Base-by-base conservation (phyloP, 2,329 filamentous ascomycete species). In the Sclerotinia trifoliorum region DNA sequence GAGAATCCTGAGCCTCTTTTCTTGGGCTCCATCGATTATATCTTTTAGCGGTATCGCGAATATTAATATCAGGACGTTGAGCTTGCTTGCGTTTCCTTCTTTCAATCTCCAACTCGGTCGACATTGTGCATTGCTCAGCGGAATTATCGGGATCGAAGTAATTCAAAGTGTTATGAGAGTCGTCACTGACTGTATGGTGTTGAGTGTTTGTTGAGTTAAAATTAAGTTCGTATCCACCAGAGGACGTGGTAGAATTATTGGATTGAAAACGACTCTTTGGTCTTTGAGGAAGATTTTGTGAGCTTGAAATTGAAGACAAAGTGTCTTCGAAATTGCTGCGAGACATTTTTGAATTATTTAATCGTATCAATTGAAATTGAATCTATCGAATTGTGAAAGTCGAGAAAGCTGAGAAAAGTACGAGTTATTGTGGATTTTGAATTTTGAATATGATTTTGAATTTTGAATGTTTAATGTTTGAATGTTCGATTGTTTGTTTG, bases 1-100 rank as follows among this genome's bases (percentile, higher is more conserved):
- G 80, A 44, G 77, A 78, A 69, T 79, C 81, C 44, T 82, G 79
- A 10, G 70, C 29, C 48, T 72, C n/a, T 55, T 78, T 74, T 46
- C 73, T 74, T 61, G 71, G 71, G 62, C 69, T 66, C 73, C 74
- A 76, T 65, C 74, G 74, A 66, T 73, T 70, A 66, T 75, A 77
- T 70, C 77, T 78, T 70, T 75, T 76, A 29, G 77, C 74, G n/a
- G 76, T 77, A 32, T 74, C 74, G 52, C 76, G 77, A 39, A 78
- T 71, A 17, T 74, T 69, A 39, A 62, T 62, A 7, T 62, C 75
- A 75, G 46, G 76, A 69, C 44, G 71, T 71, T 49, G 71, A 68
- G 17, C 55, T 60, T 66, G 60, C 42, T 58, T 66, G 42, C 63
- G 63, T 24, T 58, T 48, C 26, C 32, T 29, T 24, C 63, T 56